phyloP scores from a whole-genome alignment of 768 basidiomycete species.

The Astraeus odoratus region DNA sequence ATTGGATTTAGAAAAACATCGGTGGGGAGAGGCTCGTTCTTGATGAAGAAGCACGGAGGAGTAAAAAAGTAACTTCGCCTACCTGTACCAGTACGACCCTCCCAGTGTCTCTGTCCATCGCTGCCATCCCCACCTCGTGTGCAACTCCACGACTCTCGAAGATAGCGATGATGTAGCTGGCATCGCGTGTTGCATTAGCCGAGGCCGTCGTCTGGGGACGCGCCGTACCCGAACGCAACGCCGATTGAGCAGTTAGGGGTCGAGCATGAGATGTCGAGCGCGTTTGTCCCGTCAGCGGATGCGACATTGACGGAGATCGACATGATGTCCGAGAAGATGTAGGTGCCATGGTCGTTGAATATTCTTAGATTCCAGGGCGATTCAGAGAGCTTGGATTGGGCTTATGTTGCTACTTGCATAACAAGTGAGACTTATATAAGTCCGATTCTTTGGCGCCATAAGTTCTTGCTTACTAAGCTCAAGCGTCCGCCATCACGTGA shows the following conservation, averaged over 20 bases:
- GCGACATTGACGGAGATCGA: constrained; percentile 10
- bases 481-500: no score
- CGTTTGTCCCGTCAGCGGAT: constrained; percentile 11
- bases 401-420: no score
- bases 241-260: constrained; percentile 52
- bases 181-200: constrained; percentile 48
- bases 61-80: no score
- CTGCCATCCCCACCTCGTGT: constrained; percentile 82
- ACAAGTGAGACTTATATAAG: no score
- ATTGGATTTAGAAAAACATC: background rate
- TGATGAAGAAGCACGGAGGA: background rate
- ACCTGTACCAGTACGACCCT: constrained; percentile 76
- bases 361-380: no score
- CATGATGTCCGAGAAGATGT: background rate
- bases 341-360: background rate
- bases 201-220: constrained; percentile 65
- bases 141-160: constrained; percentile 75
- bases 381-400: no score
- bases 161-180: constrained; percentile 58
- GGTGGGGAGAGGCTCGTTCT: no score
- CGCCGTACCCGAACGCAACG: constrained; percentile 37
- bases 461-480: no score
- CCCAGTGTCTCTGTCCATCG: constrained; percentile 74
- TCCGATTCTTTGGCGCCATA: no score
- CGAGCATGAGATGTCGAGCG: constrained; percentile 24